A percentile compares a stretch with the other conserved stretches of the same genome.
phyloP scores from a whole-genome alignment of 2,329 filamentous ascomycete genomes.

The Fusarium pseudograminearum region DNA sequence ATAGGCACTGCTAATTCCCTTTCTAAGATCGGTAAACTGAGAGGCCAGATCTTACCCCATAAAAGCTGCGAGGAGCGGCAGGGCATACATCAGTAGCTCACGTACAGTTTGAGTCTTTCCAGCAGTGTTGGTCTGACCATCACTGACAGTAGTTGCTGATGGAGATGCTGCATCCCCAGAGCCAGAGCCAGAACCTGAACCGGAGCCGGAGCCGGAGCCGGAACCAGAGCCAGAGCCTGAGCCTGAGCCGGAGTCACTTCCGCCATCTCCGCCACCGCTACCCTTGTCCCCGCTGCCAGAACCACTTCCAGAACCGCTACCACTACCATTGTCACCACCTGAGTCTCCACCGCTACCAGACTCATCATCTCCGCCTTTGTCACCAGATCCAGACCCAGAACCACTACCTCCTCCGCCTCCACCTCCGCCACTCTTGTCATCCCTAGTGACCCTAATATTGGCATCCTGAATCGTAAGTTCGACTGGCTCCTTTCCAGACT shows the following conservation, averaged over 20 bases:
- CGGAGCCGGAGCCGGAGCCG: background rate
- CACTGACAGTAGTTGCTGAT: background rate
- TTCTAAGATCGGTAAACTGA: fast-evolving
- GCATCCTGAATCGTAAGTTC: slow-evolving; percentile 16
- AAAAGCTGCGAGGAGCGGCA: background rate
- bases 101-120: background rate
- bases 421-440: background rate
- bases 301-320: background rate
- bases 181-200: background rate
- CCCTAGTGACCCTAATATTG: background rate
- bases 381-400: background rate
- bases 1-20: background rate
- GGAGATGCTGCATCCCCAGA: background rate
- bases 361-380: too few species aligned
- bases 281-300: background rate
- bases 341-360: background rate
- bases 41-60: background rate
- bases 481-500: slow-evolving; percentile 9
- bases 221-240: background rate
- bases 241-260: background rate
- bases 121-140: background rate
- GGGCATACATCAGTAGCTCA: background rate
- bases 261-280: background rate
- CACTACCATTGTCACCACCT: background rate
- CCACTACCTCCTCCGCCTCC: background rate